Evolutionary conservation across 2,329 filamentous ascomycete species (phyloP).

Genomic region (Leptographium galeiforme): DNA sequence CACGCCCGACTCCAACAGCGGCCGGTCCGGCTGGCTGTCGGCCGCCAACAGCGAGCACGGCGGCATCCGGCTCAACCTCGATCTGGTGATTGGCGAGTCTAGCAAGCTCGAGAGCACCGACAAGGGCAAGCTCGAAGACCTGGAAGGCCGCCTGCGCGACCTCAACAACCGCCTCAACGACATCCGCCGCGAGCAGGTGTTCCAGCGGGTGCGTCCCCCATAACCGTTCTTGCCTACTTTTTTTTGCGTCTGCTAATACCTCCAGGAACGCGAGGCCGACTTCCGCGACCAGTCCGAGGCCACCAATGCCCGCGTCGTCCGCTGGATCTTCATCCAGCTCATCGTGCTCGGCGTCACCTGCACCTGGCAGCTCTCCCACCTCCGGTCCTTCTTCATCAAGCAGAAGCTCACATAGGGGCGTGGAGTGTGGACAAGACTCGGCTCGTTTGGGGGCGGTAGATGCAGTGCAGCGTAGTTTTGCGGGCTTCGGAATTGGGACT

Average conservation of each 20-base stretch:
- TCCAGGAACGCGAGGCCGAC: conserved; percentile 86
- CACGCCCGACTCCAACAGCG: conserved; percentile 62
- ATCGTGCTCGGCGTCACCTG: conserved; percentile 75
- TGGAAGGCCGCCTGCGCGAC: conserved; percentile 78
- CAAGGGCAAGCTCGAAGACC: conserved; percentile 83
- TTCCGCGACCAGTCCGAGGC: conserved; percentile 95
- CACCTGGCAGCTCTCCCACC: conserved; percentile 91
- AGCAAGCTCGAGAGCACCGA: conserved; percentile 87
- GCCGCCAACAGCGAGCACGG: conserved; percentile 47
- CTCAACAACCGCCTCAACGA: conserved; percentile 78
- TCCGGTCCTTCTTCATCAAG: conserved; percentile 98
- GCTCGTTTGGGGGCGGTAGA: too few species aligned
- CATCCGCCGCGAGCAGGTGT: conserved; percentile 87
- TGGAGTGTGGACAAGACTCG: background rate
- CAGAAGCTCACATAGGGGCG: conserved; percentile 79
- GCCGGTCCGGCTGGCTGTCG: conserved; percentile 55
- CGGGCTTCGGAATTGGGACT: too few species aligned
- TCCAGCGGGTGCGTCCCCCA: conserved; percentile 59
- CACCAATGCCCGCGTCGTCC: conserved; percentile 81
- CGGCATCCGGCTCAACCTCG: conserved; percentile 71
- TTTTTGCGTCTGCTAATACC: background rate
- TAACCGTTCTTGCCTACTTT: background rate
- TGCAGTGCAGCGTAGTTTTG: too few species aligned
- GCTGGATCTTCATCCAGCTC: conserved; percentile 88
- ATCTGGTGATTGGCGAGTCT: conserved; percentile 89